Conservation (phyloP, 2,329 filamentous ascomycete genomes). For the Dryadomyces sulphureus region DNA sequence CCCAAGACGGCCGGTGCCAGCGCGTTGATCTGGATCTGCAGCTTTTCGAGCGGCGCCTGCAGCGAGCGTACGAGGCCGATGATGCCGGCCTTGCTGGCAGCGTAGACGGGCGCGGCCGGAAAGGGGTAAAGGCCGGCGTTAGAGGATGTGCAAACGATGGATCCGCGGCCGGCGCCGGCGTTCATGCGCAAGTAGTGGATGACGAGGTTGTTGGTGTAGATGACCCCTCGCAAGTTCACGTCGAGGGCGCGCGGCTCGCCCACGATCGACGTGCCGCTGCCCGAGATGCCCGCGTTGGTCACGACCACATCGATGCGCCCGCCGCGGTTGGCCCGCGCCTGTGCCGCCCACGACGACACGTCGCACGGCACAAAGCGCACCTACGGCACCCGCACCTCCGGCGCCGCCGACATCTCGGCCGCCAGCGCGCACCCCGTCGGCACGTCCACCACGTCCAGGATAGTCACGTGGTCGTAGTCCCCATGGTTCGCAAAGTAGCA, state of each 20-base stretch:
- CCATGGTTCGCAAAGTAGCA: constrained; percentile 20
- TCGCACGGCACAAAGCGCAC: constrained; percentile 21
- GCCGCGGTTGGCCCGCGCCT: constrained; percentile 11
- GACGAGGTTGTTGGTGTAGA: constrained; percentile 32
- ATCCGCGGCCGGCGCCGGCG: constrained; percentile 16
- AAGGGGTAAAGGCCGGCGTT: constrained; percentile 38
- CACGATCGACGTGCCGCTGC: constrained; percentile 19
- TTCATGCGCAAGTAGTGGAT: constrained; percentile 35
- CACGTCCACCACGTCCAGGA: constrained; percentile 19
- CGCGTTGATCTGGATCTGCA: constrained; percentile 34
- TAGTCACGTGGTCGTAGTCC: constrained; percentile 15
- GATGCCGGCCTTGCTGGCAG: constrained; percentile 30
- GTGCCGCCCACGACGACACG: constrained; percentile 21
- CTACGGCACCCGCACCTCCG: constrained; percentile 10
- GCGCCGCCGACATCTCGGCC: constrained; percentile 14
- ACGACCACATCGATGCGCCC: constrained; percentile 28
- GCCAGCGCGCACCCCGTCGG: constrained; percentile 13
- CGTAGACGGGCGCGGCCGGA: constrained; percentile 33
- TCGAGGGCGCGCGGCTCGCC: constrained; percentile 16
- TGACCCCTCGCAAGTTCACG: constrained; percentile 23
- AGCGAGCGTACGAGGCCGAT: constrained; percentile 35
- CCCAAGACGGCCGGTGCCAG: constrained; percentile 34
- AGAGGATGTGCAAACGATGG: constrained; percentile 36
- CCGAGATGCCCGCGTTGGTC: constrained; percentile 34
- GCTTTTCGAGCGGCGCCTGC: constrained; percentile 20